Evolutionary conservation across 192 early-diverging fungal species (phyloP), one percentile per base, ranked within the genome.

Genomic region (Piromyces sp.): DNA sequence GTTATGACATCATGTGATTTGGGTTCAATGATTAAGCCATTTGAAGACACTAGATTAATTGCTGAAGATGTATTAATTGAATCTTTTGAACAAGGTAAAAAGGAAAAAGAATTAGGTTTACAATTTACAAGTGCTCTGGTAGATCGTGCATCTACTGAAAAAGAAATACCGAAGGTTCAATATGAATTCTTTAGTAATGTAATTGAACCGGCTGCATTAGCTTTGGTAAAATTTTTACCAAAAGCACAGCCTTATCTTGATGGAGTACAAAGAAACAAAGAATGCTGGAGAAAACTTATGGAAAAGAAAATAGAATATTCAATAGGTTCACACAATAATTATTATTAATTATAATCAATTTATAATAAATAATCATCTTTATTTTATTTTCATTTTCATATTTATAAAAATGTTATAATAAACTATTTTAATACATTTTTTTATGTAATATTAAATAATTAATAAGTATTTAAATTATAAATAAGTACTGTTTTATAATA

Each of bases 71-170:
- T 88, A 22, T 86, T 85, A 80, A 30, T 51, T 30, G 88, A 89
- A 80, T 89, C 88, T 80, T 89, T 89, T 79, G 29, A 81, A 26
- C 88, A 89, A 81, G 88, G 88, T 29, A 87, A 88, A 30, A 81
- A 89, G 58, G 88, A 89, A 68, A 80, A 83, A 22, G 79, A 79
- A 31, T 82, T 89, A 81, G 87, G 87, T 29, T 38, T 89, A 40
- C 87, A 86, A 36, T 86, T 82, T 81, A 84, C 85, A 15, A 80
- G 87, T 11, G 84, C 85, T 17, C 79, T 89, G 17, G 87, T 85
- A 82, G 85, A 89, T 79, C 82, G 88, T 68, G 51, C 51, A 6
- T 79, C 79, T 3, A 86, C 88, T n/a, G 83, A 80, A 58, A 30
- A 80, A 14, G 83, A 87, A 36, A 89, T 89, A 78, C 88, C 88